Evolutionary conservation across 768 basidiomycete species (phyloP).

Genomic region (Hysterangium stoloniferum): DNA sequence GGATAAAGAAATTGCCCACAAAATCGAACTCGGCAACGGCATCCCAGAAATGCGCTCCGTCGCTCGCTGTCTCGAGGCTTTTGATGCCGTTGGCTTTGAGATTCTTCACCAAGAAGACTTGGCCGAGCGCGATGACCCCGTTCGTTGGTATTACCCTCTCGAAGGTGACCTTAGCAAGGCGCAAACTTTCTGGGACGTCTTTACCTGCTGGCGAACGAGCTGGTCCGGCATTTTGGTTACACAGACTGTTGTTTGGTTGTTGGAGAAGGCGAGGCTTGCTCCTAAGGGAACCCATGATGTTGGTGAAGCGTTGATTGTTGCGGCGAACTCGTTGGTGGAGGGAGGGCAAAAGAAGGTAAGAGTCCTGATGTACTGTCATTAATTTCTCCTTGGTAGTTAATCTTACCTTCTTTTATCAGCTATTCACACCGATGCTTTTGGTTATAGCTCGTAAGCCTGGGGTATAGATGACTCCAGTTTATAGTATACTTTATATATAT

Average conservation of each 20-base stretch:
- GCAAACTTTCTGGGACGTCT: conserved; percentile 76
- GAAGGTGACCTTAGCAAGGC: conserved; percentile 91
- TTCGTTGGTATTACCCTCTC: conserved; percentile 95
- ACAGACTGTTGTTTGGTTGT: conserved; percentile 64
- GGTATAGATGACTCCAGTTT: too few relatives aligned
- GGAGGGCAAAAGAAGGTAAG: conserved; percentile 82
- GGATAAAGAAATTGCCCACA: conserved; percentile 88
- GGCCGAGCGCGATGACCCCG: conserved; percentile 67
- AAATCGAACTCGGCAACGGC: conserved; percentile 90
- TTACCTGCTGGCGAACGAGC: conserved; percentile 87
- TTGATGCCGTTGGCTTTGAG: conserved; percentile 77
- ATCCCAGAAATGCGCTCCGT: conserved; percentile 95
- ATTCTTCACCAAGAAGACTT: conserved; percentile 92
- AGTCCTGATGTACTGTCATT: not conserved
- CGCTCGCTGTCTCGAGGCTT: conserved; percentile 59
- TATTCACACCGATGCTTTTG: conserved; percentile 86
- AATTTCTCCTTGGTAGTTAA: not conserved
- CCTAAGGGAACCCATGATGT: conserved; percentile 93
- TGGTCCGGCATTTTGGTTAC: conserved; percentile 79
- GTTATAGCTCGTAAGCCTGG: conserved; percentile 34
- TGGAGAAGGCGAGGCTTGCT: conserved; percentile 73
- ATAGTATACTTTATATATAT: too few relatives aligned
- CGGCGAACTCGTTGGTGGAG: conserved; percentile 68
- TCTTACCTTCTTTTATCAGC: conserved; percentile 30
- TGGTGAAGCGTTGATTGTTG: conserved; percentile 79